Percentiles rank a stretch among this genome's conserved stretches.
These are phyloP conservation scores for Pythium plurisporium DNA, from an alignment of 352 stramenopile genomes.

Conservation along the genomic window DNA sequence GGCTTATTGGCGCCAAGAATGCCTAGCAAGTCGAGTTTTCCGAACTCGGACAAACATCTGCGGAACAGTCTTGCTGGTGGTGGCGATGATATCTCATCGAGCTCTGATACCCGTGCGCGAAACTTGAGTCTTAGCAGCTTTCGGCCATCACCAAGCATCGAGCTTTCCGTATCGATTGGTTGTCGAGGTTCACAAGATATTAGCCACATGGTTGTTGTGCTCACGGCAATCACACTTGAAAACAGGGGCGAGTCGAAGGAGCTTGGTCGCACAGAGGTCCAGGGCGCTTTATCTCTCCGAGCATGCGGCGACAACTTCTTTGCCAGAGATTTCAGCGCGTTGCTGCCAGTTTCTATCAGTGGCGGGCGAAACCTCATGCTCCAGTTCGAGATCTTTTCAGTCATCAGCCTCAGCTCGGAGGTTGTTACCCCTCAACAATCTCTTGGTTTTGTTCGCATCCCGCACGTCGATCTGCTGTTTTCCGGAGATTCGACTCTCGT, in stretches of 20 bases:
- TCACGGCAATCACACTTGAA: conserved; percentile 50
- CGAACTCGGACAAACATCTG: conserved; percentile 15
- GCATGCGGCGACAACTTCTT: conserved; percentile 71
- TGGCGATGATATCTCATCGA: background rate
- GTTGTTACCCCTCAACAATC: conserved; percentile 51
- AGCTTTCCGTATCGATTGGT: conserved; percentile 72
- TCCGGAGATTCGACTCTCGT: conserved; percentile 72
- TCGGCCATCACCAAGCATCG: conserved; percentile 52
- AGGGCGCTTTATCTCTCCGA: conserved; percentile 60
- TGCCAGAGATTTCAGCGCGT: conserved; percentile 69
- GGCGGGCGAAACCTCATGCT: conserved; percentile 48
- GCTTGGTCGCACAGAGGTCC: conserved; percentile 74
- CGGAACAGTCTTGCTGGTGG: conserved; percentile 8
- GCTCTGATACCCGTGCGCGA: conserved; percentile 36
- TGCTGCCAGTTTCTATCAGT: conserved; percentile 66
- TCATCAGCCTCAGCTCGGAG: conserved; percentile 57
- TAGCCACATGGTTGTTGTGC: conserved; percentile 69
- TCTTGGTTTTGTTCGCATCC: conserved; percentile 72
- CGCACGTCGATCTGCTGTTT: conserved; percentile 65
- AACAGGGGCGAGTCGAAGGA: conserved; percentile 38
- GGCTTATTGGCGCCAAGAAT: conserved; percentile 4
- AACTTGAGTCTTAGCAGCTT: conserved; percentile 68
- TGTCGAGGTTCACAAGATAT: conserved; percentile 63
- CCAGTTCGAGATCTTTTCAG: conserved; percentile 76
- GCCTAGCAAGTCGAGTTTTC: background rate